A percentile compares a stretch with the other conserved stretches of the same genome.
phyloP scores from a whole-genome alignment of 208 protist genomes.

The Acanthamoeba polyphaga region DNA sequence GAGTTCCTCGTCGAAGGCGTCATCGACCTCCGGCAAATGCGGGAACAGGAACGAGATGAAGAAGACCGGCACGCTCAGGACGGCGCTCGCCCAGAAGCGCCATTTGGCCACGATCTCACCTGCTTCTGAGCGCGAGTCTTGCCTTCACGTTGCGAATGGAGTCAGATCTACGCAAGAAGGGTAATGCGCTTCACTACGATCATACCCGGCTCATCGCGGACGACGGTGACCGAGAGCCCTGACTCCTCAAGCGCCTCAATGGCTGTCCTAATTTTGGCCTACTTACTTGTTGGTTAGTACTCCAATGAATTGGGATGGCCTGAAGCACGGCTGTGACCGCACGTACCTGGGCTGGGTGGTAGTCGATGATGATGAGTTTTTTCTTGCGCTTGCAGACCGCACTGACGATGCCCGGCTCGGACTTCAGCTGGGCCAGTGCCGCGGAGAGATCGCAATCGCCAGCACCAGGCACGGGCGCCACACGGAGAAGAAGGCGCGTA shows the following conservation, averaged over 20 bases:
- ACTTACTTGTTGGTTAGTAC: not conserved
- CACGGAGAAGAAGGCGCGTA: not conserved
- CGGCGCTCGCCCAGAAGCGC: constrained; percentile 70
- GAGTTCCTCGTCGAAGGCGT: constrained; percentile 60
- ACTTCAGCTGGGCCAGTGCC: not conserved
- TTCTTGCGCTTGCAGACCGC: constrained; percentile 19
- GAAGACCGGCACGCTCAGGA: constrained; percentile 63
- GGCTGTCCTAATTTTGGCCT: not conserved
- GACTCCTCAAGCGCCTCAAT: not conserved
- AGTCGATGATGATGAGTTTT: constrained; percentile 21
- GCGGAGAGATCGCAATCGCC: not conserved
- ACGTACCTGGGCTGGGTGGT: not conserved
- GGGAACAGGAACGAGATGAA: constrained; percentile 70
- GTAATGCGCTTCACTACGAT: not conserved
- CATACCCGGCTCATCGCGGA: not conserved
- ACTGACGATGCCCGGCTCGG: not conserved
- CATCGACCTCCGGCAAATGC: constrained; percentile 11
- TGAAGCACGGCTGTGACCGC: not conserved
- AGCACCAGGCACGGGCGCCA: not conserved
- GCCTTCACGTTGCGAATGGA: not conserved
- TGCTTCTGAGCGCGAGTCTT: constrained; percentile 1
- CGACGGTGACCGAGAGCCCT: not conserved
- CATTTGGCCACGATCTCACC: constrained; percentile 46
- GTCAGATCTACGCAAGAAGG: not conserved
- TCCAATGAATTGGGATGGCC: not conserved